These are phyloP conservation scores for Erodium maritimum DNA, from an alignment of 345 rosid species.

Conservation along the genomic window DNA sequence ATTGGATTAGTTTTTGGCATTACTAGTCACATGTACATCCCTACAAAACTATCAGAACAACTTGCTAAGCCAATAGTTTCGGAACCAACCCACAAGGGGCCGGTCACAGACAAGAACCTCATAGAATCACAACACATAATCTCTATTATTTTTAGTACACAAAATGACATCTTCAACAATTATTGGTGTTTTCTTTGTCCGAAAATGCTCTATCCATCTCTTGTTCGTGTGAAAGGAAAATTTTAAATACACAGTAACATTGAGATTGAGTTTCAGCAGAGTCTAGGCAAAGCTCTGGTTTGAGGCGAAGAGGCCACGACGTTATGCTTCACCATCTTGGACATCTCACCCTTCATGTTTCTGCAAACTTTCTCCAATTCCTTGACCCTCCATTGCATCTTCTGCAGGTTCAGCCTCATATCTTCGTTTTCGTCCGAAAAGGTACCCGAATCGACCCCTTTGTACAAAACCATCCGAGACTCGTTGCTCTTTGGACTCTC, in stretches of 20 bases:
- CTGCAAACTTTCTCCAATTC: constrained; percentile 47
- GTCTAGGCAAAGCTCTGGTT: constrained; percentile 34
- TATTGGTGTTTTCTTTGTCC: background rate
- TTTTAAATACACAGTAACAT: background rate
- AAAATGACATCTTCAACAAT: background rate
- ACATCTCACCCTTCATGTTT: constrained; percentile 48
- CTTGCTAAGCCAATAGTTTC: background rate
- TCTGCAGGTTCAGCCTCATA: constrained; percentile 23
- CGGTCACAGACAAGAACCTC: too few relatives aligned
- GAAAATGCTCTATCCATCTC: background rate
- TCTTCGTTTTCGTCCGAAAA: constrained; percentile 20
- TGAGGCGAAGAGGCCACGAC: constrained; percentile 1
- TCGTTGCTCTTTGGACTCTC: background rate
- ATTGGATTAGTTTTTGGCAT: background rate
- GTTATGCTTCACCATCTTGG: constrained; percentile 27
- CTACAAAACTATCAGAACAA: background rate
- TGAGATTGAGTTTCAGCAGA: constrained; percentile 22
- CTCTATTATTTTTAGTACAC: background rate
- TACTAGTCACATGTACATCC: background rate
- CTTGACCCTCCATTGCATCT: constrained; percentile 36
- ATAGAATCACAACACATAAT: background rate
- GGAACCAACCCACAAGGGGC: background rate
- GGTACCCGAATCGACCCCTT: constrained; percentile 13
- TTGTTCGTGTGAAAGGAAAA: background rate
- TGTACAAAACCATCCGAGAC: constrained; percentile 8